Evolutionary conservation across 2,329 filamentous ascomycete genomes (phyloP), one percentile per base, ranked within the genome.

Genomic region (Graphium sp.): DNA sequence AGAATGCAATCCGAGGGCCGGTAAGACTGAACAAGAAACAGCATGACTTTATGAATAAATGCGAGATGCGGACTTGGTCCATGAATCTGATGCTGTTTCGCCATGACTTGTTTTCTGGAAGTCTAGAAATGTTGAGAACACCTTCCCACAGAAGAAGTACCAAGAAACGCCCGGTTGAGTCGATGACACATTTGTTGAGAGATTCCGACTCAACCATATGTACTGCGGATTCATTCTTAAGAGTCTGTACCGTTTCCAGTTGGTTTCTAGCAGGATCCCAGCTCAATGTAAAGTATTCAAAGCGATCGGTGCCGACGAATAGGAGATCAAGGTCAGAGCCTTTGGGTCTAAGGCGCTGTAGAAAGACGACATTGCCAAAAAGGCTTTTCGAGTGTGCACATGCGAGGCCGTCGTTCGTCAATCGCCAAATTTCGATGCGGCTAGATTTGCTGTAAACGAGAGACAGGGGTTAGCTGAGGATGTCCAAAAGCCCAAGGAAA

Each of bases 301-400:
- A 79, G 31, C 79, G 73, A 46, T 93, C 79, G 26, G 89, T 98
- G 28, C 84, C 87, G 32, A 98, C 67, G 46, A 98, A 93, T 35
- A 98, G 68, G 35, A 94, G 71, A 40, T 95, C 84, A 26, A 74
- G 82, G 5, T 62, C 53, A 17, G 75, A 74, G 39, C 81, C 70
- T 27, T 72, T 70, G 5, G 85, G 83, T 16, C 73, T 73, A 26
- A 98, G 61, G 43, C 74, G 76, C 43, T 89, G 70, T 10, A 94
- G 66, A 60, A 94, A 81, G 6, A 79, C 76, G 39, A 95, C 74
- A 39, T 78, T 81, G 46, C 87, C 89, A 47, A 87, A 87, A 31
- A 95, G 62, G 36, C 72, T 59, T 43, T 75, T 76, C 4, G 80
- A 77, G 36, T 63, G 68, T 19, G 69, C 60, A 33, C 85, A 64